Evolutionary conservation across 2,329 filamentous ascomycete genomes (phyloP).

Genomic region (Phyllosticta paracitricarpa): DNA sequence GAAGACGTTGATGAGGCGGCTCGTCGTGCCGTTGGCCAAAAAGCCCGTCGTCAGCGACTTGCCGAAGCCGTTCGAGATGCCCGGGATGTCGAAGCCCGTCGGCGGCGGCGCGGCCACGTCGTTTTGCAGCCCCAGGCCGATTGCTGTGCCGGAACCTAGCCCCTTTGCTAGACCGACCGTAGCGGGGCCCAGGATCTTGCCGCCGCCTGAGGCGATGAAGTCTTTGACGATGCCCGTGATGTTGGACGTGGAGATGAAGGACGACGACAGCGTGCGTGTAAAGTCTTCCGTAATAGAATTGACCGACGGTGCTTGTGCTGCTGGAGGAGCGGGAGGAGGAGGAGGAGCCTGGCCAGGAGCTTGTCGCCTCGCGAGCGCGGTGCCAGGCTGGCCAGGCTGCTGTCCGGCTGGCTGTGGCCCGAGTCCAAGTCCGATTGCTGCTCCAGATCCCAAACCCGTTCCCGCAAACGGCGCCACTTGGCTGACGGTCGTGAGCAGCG

Average conservation of each 20-base stretch:
- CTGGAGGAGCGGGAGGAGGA: not conserved
- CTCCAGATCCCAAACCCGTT: not conserved
- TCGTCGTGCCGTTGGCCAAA: conserved; percentile 1
- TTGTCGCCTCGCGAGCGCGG: not conserved
- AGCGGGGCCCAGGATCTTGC: not conserved
- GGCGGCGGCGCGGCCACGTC: not conserved
- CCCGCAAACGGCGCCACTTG: not conserved
- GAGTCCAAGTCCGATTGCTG: conserved; percentile 1
- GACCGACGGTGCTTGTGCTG: not conserved
- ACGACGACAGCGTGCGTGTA: conserved; percentile 1
- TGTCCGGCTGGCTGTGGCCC: not conserved
- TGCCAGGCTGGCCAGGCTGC: not conserved
- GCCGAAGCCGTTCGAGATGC: conserved; percentile 1
- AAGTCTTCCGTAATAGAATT: not conserved
- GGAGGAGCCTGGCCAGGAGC: not conserved
- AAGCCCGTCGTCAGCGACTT: conserved; percentile 2
- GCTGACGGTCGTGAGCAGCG: not conserved
- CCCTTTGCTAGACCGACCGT: not conserved
- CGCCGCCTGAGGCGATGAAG: not conserved
- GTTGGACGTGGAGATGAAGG: conserved; percentile 1
- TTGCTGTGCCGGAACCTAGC: not conserved
- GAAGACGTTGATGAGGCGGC: not conserved
- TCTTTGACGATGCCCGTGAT: not conserved
- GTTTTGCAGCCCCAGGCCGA: conserved; percentile 1
- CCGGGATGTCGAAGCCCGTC: not conserved